A percentile compares a stretch with the other conserved stretches of the same genome.
Conservation (phyloP, 805 yeast species). For the Metschnikowia koreensis region DNA sequence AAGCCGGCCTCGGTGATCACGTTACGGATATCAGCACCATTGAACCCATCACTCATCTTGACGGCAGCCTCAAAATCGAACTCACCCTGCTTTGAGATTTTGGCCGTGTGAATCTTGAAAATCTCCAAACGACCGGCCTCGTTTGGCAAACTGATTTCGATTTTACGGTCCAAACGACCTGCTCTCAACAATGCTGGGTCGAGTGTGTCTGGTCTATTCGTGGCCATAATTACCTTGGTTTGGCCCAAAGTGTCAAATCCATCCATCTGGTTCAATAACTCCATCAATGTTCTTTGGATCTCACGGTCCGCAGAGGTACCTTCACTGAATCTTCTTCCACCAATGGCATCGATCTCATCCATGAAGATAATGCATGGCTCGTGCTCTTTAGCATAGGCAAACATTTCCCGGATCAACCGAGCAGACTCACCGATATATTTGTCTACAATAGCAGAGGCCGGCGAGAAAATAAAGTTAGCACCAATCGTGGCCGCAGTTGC, state of each 20-base stretch:
- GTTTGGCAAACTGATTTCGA: conserved; percentile 92
- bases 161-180: conserved; percentile 94
- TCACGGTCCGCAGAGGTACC: conserved; percentile 99
- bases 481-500: conserved; percentile 99
- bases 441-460: conserved; percentile 97
- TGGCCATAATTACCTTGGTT: conserved; percentile 97
- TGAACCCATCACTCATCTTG: conserved; percentile 98
- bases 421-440: conserved; percentile 98
- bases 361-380: conserved; percentile 97
- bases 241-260: conserved; percentile 96
- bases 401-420: conserved; percentile 94
- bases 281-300: conserved; percentile 97
- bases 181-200: conserved; percentile 98
- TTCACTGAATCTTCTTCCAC: conserved; percentile 95
- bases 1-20: conserved; percentile 98
- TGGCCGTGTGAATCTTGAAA: conserved; percentile 86
- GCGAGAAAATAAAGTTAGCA: conserved; percentile 96
- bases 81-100: conserved; percentile 88
- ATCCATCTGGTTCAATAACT: conserved; percentile 95
- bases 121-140: conserved; percentile 94
- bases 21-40: conserved; percentile 97
- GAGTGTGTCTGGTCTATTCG: conserved; percentile 97
- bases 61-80: conserved; percentile 96
- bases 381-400: conserved; percentile 95
- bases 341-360: conserved; percentile 99